Evolutionary conservation across 2,329 filamentous ascomycete genomes (phyloP), one percentile per base, ranked within the genome.

Genomic region (Emmonsiellopsis sp.): DNA sequence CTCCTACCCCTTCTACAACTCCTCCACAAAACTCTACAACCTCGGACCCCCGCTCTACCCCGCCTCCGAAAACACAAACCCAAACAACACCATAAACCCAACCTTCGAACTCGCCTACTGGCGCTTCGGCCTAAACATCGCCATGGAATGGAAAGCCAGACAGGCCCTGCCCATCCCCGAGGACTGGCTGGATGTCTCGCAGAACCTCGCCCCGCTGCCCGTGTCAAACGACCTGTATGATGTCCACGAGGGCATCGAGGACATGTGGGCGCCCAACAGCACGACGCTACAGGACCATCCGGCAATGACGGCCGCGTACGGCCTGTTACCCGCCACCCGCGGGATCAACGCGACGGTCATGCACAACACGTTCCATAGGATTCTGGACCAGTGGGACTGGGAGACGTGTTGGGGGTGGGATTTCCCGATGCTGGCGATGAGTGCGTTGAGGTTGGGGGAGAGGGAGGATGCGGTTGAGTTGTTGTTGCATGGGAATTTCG

Each of bases 41-140:
- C 68, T 79, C 4, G 76, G 76, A 0, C 75, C 76, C 3, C 76
- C 77, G 1, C 71, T 77, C 55, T 77, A 78, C 53, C 74, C 74
- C 0, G 74, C 76, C 5, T 74, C 76, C 1, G 81, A 84, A 60
- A 84, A 82, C 57, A 83, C 81, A 0, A 72, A 73, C 9, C 79
- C 80, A 0, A 82, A 82, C 55, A 64, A 60, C 1, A 83, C 80
- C 0, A 61, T 77, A 2, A 83, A 83, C 58, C 78, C 81, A 14
- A 75, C 79, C 0, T 84, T 83, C 53, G 81, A 84, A 65, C 66
- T 73, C 4, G 76, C 80, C 6, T 84, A 84, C 63, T 83, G 80
- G 80, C 72, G 77, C 13, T 83, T 83, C 55, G 81, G 81, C 1
- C 70, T 83, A 13, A 72, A 77, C 27, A 63, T 82, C 1, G 81